phyloP scores from a whole-genome alignment of 2,329 filamentous ascomycete species.

The Endocalyx cinctus region DNA sequence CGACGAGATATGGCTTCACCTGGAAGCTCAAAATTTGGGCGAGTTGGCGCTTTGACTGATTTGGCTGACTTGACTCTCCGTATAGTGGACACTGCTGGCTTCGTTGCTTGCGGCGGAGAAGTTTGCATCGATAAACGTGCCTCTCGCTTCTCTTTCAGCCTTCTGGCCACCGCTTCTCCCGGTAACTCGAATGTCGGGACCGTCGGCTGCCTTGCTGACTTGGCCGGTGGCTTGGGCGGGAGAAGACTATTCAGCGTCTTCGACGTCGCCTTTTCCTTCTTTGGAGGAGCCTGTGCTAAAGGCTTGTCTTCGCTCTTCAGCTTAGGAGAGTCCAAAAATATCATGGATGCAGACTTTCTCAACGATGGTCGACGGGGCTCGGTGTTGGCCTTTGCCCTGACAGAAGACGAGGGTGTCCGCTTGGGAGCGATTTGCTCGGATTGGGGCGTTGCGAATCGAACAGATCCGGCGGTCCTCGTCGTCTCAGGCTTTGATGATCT shows the following conservation, averaged over 20 bases:
- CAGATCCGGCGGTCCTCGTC: conserved; percentile 6
- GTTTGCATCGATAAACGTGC: conserved; percentile 42
- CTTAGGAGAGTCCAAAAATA: conserved; percentile 27
- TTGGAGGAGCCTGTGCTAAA: conserved; percentile 18
- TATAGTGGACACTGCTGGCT: conserved; percentile 29
- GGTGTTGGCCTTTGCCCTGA: conserved; percentile 36
- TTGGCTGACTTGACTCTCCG: conserved; percentile 46
- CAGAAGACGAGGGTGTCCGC: conserved; percentile 32
- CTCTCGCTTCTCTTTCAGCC: conserved; percentile 33
- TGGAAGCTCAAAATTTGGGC: conserved; percentile 57
- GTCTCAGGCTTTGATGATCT: conserved; percentile 8
- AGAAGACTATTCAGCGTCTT: conserved; percentile 40
- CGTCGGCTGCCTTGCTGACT: conserved; percentile 51
- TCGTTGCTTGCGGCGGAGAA: conserved; percentile 19
- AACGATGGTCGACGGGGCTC: conserved; percentile 30
- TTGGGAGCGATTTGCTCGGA: conserved; percentile 12
- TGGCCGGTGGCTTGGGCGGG: conserved; percentile 42
- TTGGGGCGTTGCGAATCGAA: conserved; percentile 21
- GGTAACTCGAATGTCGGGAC: conserved; percentile 57
- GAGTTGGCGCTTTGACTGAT: conserved; percentile 47
- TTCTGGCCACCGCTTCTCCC: conserved; percentile 53
- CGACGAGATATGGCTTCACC: conserved; percentile 57
- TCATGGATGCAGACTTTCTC: conserved; percentile 39
- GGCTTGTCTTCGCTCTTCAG: conserved; percentile 18
- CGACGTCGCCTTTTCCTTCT: conserved; percentile 25